Base-by-base conservation (phyloP, 2,329 filamentous ascomycete genomes). In the Claviceps purpurea region DNA sequence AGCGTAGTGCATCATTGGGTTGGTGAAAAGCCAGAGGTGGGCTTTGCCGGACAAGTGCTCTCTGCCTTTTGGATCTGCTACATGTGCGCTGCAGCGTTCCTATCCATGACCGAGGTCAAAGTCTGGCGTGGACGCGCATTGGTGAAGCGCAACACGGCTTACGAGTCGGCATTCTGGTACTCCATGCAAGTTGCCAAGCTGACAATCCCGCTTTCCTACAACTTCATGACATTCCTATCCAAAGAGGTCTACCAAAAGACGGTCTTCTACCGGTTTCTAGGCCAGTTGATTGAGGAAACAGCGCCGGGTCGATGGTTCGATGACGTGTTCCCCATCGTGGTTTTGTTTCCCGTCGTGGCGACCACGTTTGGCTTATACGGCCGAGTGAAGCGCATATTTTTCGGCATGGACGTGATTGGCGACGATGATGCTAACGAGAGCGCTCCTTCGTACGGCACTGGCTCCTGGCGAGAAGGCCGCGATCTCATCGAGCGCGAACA, bases 71-170 rank as follows among this genome's bases (percentile, higher is more conserved):
- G 93, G 93, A 84, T 98, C 55, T 75, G 90, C 53, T 98, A 98
- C 73, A 98, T 98, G 93, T 95, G 87, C 65, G 76, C 86, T 14
- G 89, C 89, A 47, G 89, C 93, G 5, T 78, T 97, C 49, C 86
- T 82, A 53, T 90, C 89, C 7, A 84, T 98, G 62, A 89, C 85
- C 14, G 89, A 95, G 64, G 88, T 95, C 60, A 94, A 93, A 62
- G 89, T 96, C n/a, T 98, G 93, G 93, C 87, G 93, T 52, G 93
- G 94, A 48, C 82, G 93, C 38, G 91, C 93, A 0, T 75, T 98
- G 5, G 91, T 97, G 47, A 82, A 81, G 54, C 83, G 93, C 53
- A 93, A 95, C 63, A 98, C 93, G 0, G 91, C 94, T 54, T 83
- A 88, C 55, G 93, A 97, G 65, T 89, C 85, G 49, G 93, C 93